Percentiles rank a stretch among this genome's conserved stretches.
phyloP scores from a whole-genome alignment of 2,329 filamentous ascomycete genomes.

The Trichoderma asperellum region DNA sequence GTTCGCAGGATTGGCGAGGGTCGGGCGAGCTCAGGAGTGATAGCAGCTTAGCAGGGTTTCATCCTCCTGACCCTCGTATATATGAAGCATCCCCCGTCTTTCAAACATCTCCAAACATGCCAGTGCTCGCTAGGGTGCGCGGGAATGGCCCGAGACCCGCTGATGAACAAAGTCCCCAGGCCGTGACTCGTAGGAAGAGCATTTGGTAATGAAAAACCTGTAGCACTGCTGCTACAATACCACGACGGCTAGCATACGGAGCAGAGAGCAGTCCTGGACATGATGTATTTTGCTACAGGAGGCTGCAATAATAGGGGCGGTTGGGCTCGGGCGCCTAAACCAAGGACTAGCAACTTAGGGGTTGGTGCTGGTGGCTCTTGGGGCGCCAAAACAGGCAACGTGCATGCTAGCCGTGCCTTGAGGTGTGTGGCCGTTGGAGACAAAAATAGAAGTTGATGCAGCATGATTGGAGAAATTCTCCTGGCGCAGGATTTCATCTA shows the following conservation, averaged over 20 bases:
- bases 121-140: slow-evolving; percentile 2
- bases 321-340: slow-evolving; percentile 21
- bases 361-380: slow-evolving; percentile 21
- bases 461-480: slow-evolving; percentile 22
- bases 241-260: background rate
- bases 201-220: background rate
- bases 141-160: slow-evolving; percentile 16
- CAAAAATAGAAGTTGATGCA: slow-evolving; percentile 22
- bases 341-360: slow-evolving; percentile 16
- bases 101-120: slow-evolving; percentile 25
- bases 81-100: slow-evolving; percentile 15
- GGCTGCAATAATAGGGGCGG: slow-evolving; percentile 13
- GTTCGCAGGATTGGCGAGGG: slow-evolving; percentile 13
- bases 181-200: slow-evolving; percentile 6
- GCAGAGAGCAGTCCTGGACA: background rate
- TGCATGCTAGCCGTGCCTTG: slow-evolving; percentile 13
- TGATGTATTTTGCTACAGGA: slow-evolving; percentile 7
- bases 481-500: slow-evolving; percentile 21
- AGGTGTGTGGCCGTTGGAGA: slow-evolving; percentile 17
- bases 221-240: background rate
- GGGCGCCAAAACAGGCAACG: slow-evolving; percentile 26
- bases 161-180: background rate
- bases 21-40: slow-evolving; percentile 8
- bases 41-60: slow-evolving; percentile 21
- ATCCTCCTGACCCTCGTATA: slow-evolving; percentile 22